These are phyloP conservation scores for Candida berthetii DNA, from an alignment of 805 yeast species.

Conservation along the genomic window DNA sequence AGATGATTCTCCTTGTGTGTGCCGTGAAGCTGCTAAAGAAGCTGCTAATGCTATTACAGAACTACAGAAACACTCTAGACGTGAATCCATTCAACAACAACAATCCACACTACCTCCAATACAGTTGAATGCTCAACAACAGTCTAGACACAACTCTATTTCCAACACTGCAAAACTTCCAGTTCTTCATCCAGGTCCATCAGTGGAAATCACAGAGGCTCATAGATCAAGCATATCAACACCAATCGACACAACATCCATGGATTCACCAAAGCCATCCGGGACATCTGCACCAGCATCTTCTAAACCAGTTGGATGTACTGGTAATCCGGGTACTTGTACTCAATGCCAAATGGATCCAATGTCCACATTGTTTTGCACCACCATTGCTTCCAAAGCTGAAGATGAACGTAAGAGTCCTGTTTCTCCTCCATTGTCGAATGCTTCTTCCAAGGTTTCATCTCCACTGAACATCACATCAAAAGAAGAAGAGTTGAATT, in stretches of 20 bases:
- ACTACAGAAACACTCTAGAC: conserved; percentile 16
- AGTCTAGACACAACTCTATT: conserved; percentile 18
- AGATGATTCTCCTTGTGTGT: conserved; percentile 87
- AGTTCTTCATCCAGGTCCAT: conserved; percentile 61
- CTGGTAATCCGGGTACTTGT: conserved; percentile 88
- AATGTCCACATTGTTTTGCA: conserved; percentile 82
- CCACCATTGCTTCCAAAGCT: conserved; percentile 62
- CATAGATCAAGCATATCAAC: conserved; percentile 23
- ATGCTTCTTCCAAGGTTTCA: conserved; percentile 19
- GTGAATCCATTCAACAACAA: conserved; percentile 34
- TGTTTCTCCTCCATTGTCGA: conserved; percentile 20
- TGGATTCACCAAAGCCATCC: background rate
- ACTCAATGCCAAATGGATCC: conserved; percentile 80
- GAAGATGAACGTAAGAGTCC: conserved; percentile 16
- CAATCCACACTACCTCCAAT: conserved; percentile 8
- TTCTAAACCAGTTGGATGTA: conserved; percentile 41
- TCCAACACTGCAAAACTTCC: conserved; percentile 36
- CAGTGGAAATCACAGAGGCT: conserved; percentile 38
- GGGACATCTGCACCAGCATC: conserved; percentile 3
- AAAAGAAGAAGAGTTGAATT: conserved; percentile 19
- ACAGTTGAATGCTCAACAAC: conserved; percentile 15
- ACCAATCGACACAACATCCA: conserved; percentile 7
- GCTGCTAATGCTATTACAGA: conserved; percentile 28
- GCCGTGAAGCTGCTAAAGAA: conserved; percentile 63
- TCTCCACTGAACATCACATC: conserved; percentile 14